phyloP scores from a whole-genome alignment of 1,284 basidiomycete genomes.

The Clitocybe nebularis region DNA sequence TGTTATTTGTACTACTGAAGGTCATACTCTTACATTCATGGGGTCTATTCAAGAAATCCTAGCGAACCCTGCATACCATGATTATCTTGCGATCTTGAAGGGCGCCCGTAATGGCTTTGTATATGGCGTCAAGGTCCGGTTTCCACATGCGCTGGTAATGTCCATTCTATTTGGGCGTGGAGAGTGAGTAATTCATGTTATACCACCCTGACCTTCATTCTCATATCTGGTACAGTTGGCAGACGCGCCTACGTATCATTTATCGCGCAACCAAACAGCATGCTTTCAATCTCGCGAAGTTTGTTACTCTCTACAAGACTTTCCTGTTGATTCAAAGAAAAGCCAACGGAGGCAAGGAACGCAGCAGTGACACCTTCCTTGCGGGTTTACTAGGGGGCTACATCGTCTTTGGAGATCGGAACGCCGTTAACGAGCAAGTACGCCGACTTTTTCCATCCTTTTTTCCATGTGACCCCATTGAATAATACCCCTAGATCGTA shows the following conservation, averaged over 20 bases:
- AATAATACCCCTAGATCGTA: conserved; percentile 67
- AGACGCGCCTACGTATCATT: conserved; percentile 63
- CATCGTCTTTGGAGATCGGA: conserved; percentile 90
- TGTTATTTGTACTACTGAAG: too few relatives aligned
- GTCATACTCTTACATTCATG: conserved; percentile 24
- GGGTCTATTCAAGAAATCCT: conserved; percentile 43
- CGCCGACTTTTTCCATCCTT: conserved; percentile 23
- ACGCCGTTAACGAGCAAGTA: conserved; percentile 98
- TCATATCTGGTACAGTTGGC: conserved; percentile 51
- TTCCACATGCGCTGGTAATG: conserved; percentile 99
- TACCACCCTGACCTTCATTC: conserved; percentile 10
- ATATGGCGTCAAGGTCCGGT: conserved; percentile 88
- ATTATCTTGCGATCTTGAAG: conserved; percentile 89
- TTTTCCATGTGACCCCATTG: conserved; percentile 1
- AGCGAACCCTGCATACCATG: conserved; percentile 77
- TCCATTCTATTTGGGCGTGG: conserved; percentile 91
- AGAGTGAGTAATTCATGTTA: conserved; percentile 79
- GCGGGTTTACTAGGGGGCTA: conserved; percentile 93
- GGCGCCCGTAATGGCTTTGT: conserved; percentile 95
- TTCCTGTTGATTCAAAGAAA: conserved; percentile 79
- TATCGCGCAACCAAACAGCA: conserved; percentile 88
- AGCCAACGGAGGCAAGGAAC: conserved; percentile 78
- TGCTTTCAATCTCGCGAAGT: conserved; percentile 87
- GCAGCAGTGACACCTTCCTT: conserved; percentile 83
- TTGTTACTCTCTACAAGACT: conserved; percentile 92